Base-by-base conservation (phyloP, 352 stramenopile species). In the Blastocystis sp. region DNA sequence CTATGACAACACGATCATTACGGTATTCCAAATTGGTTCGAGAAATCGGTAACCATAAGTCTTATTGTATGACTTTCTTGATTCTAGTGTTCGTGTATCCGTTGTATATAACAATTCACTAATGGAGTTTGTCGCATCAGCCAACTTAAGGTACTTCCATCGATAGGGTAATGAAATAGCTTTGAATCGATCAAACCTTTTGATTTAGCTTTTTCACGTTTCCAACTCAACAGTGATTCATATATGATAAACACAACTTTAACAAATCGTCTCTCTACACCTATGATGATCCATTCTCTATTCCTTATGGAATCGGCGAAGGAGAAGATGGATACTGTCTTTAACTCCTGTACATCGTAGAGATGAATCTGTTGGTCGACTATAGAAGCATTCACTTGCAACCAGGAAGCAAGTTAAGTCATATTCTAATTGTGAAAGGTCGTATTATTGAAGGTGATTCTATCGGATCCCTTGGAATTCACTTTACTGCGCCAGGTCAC, bases 71-170 rank as follows among this genome's bases (percentile, higher is more conserved):
- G 16, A 27, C 21, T 32, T 61, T 29, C 9, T 61, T 27, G n/a
- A 27, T 4, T 16, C 21, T 59, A 80, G 69, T n/a, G 69, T 80
- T 27, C 21, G 43, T 19, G 24, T 80, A 24, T 37, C 19, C 43
- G 39, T 80, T 11, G 16, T n/a, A 35, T 80, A 59, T 39, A 59
- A 80, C 19, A 80, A 80, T 80, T 80, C 69, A 24, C 42, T 59
- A 19, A 63, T 37, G 32, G 21, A 58, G n/a, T 80, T 80, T 39
- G 24, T 43, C 14, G 14, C 24, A 5, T 35, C 69, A 21, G n/a
- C 43, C 4, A 24, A 2, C 6, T 32, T 46, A n/a, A 63, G 21
- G 69, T 54, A 35, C 7, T 58, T 29, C n/a, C 29, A 16, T n/a
- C 12, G 6, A 7, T n/a, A 61, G 2, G 19, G 19, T 61, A 5